Evolutionary conservation across 2,329 filamentous ascomycete genomes (phyloP).

Genomic region (Cadophora sp.): DNA sequence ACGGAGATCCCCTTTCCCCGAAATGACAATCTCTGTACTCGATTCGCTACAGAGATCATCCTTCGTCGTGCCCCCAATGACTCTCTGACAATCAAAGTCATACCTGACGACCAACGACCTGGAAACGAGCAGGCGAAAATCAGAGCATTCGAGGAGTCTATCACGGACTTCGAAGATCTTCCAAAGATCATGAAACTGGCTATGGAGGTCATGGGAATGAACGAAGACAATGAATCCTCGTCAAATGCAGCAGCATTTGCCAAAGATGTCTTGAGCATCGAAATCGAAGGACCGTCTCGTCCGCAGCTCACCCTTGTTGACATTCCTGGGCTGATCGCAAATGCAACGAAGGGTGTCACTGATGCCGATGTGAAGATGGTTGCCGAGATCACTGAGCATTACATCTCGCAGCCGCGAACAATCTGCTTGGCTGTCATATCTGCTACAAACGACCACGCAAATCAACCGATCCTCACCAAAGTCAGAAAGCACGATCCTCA

Average conservation of each 20-base stretch:
- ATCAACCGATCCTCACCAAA: slow-evolving; percentile 49
- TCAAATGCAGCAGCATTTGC: too few relatives aligned
- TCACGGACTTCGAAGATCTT: slow-evolving; percentile 39
- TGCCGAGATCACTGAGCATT: slow-evolving; percentile 44
- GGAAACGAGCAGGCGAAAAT: slow-evolving; percentile 55
- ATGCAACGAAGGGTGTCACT: slow-evolving; percentile 35
- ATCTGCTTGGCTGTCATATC: slow-evolving; percentile 55
- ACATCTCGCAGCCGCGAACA: slow-evolving; percentile 50
- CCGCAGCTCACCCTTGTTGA: slow-evolving; percentile 45
- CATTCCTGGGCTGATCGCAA: slow-evolving; percentile 45
- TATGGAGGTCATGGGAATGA: neutral
- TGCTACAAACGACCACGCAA: slow-evolving; percentile 50
- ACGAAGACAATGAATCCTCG: too few relatives aligned
- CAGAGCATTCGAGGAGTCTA: slow-evolving; percentile 39
- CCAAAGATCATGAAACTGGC: slow-evolving; percentile 40
- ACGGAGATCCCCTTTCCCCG: slow-evolving; percentile 66
- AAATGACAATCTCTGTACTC: slow-evolving; percentile 65
- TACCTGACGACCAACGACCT: slow-evolving; percentile 57
- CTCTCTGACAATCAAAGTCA: slow-evolving; percentile 60
- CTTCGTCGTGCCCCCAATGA: slow-evolving; percentile 45
- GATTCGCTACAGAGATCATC: slow-evolving; percentile 58
- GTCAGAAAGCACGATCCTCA: slow-evolving; percentile 46
- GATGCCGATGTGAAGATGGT: slow-evolving; percentile 41
- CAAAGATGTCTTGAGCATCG: slow-evolving; percentile 41
- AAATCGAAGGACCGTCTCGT: slow-evolving; percentile 35